Percentiles rank a stretch among this genome's conserved stretches.
These are phyloP conservation scores for Boletus patriciae DNA, from an alignment of 768 basidiomycete species.

Conservation along the genomic window DNA sequence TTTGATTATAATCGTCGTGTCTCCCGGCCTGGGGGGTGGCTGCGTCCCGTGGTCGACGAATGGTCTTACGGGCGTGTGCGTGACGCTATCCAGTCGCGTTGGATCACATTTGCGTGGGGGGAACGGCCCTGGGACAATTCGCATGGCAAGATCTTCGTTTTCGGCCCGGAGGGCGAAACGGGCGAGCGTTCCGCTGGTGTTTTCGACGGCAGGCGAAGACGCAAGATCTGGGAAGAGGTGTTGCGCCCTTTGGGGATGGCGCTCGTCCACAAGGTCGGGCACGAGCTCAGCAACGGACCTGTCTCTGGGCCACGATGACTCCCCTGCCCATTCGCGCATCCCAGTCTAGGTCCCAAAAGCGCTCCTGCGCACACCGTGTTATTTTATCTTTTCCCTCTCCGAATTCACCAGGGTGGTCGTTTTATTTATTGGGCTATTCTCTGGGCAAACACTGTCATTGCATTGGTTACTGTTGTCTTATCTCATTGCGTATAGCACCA, in stretches of 20 bases:
- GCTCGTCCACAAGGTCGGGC: conserved; percentile 70
- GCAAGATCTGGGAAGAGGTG: conserved; percentile 59
- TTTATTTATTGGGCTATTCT: conserved; percentile 7
- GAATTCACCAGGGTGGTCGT: background rate
- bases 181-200: conserved; percentile 67
- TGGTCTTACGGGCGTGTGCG: conserved; percentile 67
- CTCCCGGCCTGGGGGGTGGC: conserved; percentile 46
- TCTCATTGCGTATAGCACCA: background rate
- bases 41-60: conserved; percentile 58
- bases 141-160: conserved; percentile 66
- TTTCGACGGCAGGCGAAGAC: conserved; percentile 64
- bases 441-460: background rate
- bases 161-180: conserved; percentile 80
- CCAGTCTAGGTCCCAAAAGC: conserved; percentile 8
- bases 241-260: conserved; percentile 66
- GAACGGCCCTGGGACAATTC: conserved; percentile 66
- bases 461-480: background rate
- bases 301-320: conserved; percentile 23
- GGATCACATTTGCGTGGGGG: conserved; percentile 75
- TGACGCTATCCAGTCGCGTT: conserved; percentile 68
- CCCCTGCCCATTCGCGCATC: background rate
- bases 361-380: background rate
- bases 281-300: conserved; percentile 76
- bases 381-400: background rate
- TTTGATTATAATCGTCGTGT: conserved; percentile 16